Base-by-base conservation (phyloP, 306 rosid species). In the Cucurbita maxima region DNA sequence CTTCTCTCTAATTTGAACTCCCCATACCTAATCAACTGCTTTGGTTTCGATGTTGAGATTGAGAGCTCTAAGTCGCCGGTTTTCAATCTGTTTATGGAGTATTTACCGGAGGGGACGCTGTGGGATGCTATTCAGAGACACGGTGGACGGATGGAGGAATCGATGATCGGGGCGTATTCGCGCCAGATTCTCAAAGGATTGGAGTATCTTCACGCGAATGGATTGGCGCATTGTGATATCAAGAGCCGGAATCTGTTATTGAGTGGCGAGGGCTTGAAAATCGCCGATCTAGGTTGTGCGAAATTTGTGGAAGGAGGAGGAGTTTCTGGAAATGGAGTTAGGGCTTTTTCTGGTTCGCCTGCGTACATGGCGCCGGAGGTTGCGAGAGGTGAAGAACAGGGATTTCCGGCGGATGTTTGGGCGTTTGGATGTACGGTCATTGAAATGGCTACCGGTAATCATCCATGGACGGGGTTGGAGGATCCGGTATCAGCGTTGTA, bases 221-320 rank as follows among this genome's bases (percentile, higher is more conserved):
- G 81, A 6, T 18, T 86, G n/a, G 90, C 58, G 5, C 90, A 86
- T 77, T 86, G 90, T 52, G 90, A 86, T 73, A 78, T 86, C n/a
- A 86, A 86, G 82, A 79, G 87, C 77, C 79, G 48, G 10, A 86
- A 86, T 61, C 68, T 86, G 12, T 60, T 86, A 76, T 37, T 83
- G 4, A 75, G 78, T 2, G 62, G 70, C 14, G 53, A 18, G 10
- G 75, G 64, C 16, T 15, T 72, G 72, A 84, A 86, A 55, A 79
- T 86, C 74, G 82, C 84, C 9, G 90, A 86, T 82, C 73, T 86
- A 81, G 90, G 90, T 19, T 83, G 87, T 67, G 86, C 90, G 56
- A 83, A 76, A 71, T 63, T 73, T 53, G 83, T 77, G 8, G 78
- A 57, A 6, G 15, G 38, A 37, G 45, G 45, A 36, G 18, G 16